Evolutionary conservation across 176 grass and related monocot genomes (phyloP), one percentile per base, ranked within the genome.

Genomic region (Triticum timopheevii): DNA sequence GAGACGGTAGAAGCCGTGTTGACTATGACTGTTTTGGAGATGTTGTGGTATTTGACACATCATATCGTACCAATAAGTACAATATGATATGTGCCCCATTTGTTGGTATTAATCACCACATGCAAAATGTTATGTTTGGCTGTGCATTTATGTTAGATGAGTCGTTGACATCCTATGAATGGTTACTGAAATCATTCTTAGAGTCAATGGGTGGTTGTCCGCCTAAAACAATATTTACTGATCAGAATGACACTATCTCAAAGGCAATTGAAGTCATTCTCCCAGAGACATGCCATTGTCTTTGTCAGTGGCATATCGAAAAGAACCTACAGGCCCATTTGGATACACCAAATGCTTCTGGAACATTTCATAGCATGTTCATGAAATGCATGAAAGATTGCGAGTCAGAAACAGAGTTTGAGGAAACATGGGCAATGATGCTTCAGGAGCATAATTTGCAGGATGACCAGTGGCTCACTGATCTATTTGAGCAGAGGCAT

Each of bases 21-120:
- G 92, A 97, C 83, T 97, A 90, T n/a, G 92, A 92, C 22, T 80
- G 76, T 79, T 94, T 97, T 31, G 88, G 92, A 45, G 95, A 97
- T 85, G 90, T 94, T 39, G 86, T 97, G 56, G 84, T 92, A 42
- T 94, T 94, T 80, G 92, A 97, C 47, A 92, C 92, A 54, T 28
- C 92, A 81, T 88, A 90, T 81, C 94, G 65, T 79, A 93, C 73
- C 31, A 94, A 84, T 36, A 97, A 88, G 61, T 92, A 92, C 58
- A 94, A 94, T 86, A 80, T 94, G 80, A 69, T 87, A 59, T 97
- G 92, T 77, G 95, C 88, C 35, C 80, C 92, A 76, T 94, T 97
- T 91, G 28, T 91, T 84, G 95, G 95, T 63, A 73, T 97, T 40
- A 97, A 97, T 28, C 88, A 97, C 52, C 92, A 97, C 66, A 58